phyloP scores from a whole-genome alignment of 805 yeast species.

The Diddensiella santjacobensis region DNA sequence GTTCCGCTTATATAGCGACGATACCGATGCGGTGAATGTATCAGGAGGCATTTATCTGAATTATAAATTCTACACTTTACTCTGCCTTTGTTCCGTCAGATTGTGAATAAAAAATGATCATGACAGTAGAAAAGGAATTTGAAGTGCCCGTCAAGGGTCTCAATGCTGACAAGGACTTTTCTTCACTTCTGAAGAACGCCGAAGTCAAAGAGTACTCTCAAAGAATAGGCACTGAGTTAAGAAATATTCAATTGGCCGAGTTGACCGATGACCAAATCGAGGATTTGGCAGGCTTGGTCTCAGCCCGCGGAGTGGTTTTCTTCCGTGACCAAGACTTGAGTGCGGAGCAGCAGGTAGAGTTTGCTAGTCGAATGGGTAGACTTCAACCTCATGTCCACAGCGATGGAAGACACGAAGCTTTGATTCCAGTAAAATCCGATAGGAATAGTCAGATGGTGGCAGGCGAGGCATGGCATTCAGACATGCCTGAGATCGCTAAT shows the following conservation, averaged over 20 bases:
- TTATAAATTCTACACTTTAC: too few species aligned
- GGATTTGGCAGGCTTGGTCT: constrained; percentile 44
- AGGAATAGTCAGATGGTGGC: constrained; percentile 29
- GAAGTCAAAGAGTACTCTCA: constrained; percentile 10
- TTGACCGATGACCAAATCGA: constrained; percentile 27
- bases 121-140: neutral
- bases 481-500: constrained; percentile 67
- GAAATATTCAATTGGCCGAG: constrained; percentile 1
- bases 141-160: neutral
- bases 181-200: constrained; percentile 12
- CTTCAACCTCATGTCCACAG: constrained; percentile 31
- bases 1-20: too few species aligned
- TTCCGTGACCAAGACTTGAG: constrained; percentile 43
- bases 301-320: constrained; percentile 50
- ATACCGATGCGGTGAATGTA: too few species aligned
- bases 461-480: constrained; percentile 57
- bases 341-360: constrained; percentile 28
- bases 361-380: constrained; percentile 29
- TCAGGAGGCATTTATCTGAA: too few species aligned
- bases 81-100: too few species aligned
- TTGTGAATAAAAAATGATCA: too few species aligned
- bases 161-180: neutral
- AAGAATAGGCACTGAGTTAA: constrained; percentile 15
- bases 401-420: constrained; percentile 29
- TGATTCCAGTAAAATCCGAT: constrained; percentile 31